Evolutionary conservation across 352 stramenopile species (phyloP).

Genomic region (Globisporangium sylvaticum): DNA sequence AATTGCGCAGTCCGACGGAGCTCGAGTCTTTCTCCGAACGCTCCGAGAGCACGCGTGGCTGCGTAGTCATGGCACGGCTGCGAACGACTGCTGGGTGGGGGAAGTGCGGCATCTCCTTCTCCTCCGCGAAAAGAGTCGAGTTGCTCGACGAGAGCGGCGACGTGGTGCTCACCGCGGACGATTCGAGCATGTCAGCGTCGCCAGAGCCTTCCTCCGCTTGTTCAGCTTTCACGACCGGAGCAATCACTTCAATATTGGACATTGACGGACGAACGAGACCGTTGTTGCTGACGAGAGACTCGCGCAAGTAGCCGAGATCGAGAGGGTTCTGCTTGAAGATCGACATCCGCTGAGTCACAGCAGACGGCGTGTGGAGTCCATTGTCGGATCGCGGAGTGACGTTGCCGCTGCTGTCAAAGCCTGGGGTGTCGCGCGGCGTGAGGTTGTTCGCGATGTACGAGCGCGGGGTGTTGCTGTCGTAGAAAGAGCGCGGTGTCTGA

Average conservation of each 20-base stretch:
- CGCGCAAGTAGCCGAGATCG: constrained; percentile 63
- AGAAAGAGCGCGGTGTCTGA: constrained; percentile 32
- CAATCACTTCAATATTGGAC: neutral
- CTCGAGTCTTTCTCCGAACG: constrained; percentile 1
- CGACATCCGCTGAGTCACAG: constrained; percentile 53
- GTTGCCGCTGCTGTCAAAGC: constrained; percentile 30
- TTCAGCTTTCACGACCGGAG: neutral
- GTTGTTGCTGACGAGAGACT: constrained; percentile 29
- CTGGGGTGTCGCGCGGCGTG: constrained; percentile 34
- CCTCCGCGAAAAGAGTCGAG: constrained; percentile 12
- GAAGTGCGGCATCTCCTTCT: constrained; percentile 1
- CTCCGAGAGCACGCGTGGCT: constrained; percentile 5
- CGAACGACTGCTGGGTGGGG: neutral
- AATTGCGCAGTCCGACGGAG: constrained; percentile 9
- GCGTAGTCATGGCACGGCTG: constrained; percentile 14
- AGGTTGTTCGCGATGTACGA: constrained; percentile 76
- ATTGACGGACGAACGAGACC: neutral
- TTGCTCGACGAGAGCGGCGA: constrained; percentile 15
- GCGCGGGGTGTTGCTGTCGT: constrained; percentile 62
- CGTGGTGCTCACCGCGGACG: constrained; percentile 13
- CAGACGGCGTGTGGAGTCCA: constrained; percentile 29
- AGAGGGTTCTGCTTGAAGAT: constrained; percentile 66
- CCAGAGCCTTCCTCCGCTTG: constrained; percentile 12
- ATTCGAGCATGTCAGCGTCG: constrained; percentile 7
- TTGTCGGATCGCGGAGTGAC: constrained; percentile 40